These are phyloP conservation scores for Candida oleophila DNA, from an alignment of 805 yeast species.

Conservation along the genomic window DNA sequence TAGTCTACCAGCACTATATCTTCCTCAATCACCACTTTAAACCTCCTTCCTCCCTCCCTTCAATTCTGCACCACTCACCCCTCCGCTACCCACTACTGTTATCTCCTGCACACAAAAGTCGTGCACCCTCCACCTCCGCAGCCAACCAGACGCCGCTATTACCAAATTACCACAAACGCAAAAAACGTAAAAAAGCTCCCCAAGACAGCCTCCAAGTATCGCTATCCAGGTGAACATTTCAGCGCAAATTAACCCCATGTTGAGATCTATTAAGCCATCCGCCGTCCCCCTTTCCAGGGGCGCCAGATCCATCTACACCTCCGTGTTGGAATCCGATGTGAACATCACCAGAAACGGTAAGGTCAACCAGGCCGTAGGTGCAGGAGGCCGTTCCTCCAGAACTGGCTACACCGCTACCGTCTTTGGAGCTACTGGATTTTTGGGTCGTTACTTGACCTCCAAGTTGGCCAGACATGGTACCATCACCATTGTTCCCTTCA, in stretches of 20 bases:
- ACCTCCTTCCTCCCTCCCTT: not conserved
- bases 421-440: conserved; percentile 77
- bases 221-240: too few relatives aligned
- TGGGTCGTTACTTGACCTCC: conserved; percentile 70
- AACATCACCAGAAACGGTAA: conserved; percentile 76
- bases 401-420: conserved; percentile 88
- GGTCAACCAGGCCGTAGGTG: conserved; percentile 66
- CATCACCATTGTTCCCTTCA: conserved; percentile 68
- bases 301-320: conserved; percentile 35
- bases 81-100: not conserved
- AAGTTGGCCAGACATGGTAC: conserved; percentile 85
- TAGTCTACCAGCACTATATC: too few relatives aligned
- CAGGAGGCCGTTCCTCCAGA: conserved; percentile 82
- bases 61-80: not conserved
- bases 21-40: too few relatives aligned
- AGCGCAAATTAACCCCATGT: too few relatives aligned
- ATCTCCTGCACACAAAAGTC: conserved; percentile 3
- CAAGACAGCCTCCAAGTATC: too few relatives aligned
- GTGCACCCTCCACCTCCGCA: conserved; percentile 13
- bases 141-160: conserved; percentile 32
- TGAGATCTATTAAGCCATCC: conserved; percentile 17
- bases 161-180: conserved; percentile 9
- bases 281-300: not conserved
- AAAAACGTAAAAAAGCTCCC: conserved; percentile 4
- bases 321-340: conserved; percentile 54